Percentiles rank a stretch among this genome's conserved stretches.
phyloP scores from a whole-genome alignment of 495 filamentous ascomycete genomes.

The Lasiosphaeria ovina region DNA sequence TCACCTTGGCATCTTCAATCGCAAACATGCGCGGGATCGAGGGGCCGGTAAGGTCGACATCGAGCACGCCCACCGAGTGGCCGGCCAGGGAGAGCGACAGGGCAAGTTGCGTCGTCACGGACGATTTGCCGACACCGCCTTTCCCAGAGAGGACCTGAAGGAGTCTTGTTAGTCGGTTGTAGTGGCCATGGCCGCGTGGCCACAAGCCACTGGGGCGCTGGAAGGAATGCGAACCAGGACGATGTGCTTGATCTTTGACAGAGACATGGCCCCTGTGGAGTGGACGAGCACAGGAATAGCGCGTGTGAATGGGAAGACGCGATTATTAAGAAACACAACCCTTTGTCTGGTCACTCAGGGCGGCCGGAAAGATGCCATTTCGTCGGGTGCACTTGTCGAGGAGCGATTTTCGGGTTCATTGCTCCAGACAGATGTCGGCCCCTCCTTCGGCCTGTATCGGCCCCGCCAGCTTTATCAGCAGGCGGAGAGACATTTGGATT shows the following conservation, averaged over 20 bases:
- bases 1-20: constrained; percentile 84
- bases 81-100: constrained; percentile 81
- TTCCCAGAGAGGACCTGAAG: constrained; percentile 86
- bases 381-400: constrained; percentile 4
- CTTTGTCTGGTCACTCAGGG: constrained; percentile 6
- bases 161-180: constrained; percentile 2
- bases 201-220: background rate
- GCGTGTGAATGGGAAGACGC: background rate
- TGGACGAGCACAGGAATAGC: background rate
- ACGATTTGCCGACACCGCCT: constrained; percentile 97
- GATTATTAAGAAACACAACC: background rate
- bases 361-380: constrained; percentile 17
- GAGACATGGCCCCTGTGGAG: constrained; percentile 45
- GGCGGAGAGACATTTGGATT: constrained; percentile 11
- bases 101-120: constrained; percentile 90
- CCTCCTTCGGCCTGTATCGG: constrained; percentile 30
- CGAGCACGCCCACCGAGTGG: constrained; percentile 88
- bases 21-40: constrained; percentile 93
- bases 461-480: constrained; percentile 32
- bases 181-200: constrained; percentile 14
- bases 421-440: constrained; percentile 1
- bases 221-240: constrained; percentile 47
- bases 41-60: constrained; percentile 93
- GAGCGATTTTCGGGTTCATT: background rate
- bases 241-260: constrained; percentile 59